Percentiles rank a stretch among this genome's conserved stretches.
Conservation (phyloP, 2,329 filamentous ascomycete genomes). For the Macrophomina pseudophaseolina region DNA sequence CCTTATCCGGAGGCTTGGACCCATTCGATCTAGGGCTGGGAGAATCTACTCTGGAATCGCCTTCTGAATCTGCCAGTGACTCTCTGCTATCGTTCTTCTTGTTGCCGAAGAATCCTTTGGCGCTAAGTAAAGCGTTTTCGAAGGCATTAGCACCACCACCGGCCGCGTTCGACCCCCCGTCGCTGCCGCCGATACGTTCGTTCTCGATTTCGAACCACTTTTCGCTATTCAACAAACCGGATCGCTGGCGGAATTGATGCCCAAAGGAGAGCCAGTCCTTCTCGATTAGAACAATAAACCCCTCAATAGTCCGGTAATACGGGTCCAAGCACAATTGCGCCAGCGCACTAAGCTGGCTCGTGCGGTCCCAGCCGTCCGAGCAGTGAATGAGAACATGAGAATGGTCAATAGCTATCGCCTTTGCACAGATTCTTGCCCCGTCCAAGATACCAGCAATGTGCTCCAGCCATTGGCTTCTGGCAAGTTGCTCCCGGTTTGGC, state of each 20-base stretch:
- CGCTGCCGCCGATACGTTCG: conserved; percentile 68
- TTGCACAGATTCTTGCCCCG: conserved; percentile 81
- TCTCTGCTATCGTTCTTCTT: conserved; percentile 73
- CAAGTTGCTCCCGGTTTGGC: conserved; percentile 79
- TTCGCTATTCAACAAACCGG: conserved; percentile 84
- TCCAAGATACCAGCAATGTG: conserved; percentile 86
- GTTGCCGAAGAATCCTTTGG: conserved; percentile 83
- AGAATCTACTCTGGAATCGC: conserved; percentile 42
- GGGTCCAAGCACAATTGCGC: conserved; percentile 94
- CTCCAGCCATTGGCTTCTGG: conserved; percentile 87
- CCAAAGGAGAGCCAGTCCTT: conserved; percentile 99
- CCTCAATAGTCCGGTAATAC: conserved; percentile 91
- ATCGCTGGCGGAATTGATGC: conserved; percentile 95
- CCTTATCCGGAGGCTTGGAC: conserved; percentile 52
- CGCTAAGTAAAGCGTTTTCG: conserved; percentile 82
- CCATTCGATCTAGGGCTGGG: conserved; percentile 35
- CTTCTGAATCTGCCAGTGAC: conserved; percentile 66
- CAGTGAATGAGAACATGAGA: conserved; percentile 97
- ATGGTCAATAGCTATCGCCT: conserved; percentile 87
- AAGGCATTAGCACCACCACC: conserved; percentile 72
- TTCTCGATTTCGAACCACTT: conserved; percentile 93
- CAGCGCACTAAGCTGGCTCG: conserved; percentile 89
- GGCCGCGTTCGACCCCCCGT: conserved; percentile 49
- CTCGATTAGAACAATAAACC: conserved; percentile 91
- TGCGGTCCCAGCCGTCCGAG: conserved; percentile 98